These are phyloP conservation scores for Henningerozyma blattae DNA, from an alignment of 805 yeast genomes.

Conservation along the genomic window DNA sequence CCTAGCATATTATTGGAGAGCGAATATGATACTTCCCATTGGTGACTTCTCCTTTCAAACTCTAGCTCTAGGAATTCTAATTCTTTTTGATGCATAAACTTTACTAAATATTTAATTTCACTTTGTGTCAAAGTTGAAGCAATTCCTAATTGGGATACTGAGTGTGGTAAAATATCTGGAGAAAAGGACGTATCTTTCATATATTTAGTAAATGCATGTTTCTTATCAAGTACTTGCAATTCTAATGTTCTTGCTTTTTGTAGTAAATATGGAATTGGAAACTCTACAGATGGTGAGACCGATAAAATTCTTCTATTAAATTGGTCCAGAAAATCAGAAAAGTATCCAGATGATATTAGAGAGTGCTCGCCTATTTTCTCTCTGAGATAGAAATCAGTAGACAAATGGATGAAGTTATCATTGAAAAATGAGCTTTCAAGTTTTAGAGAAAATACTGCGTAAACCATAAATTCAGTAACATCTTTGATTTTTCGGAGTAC, in stretches of 20 bases:
- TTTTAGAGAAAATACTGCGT: conserved; percentile 64
- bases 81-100: conserved; percentile 22
- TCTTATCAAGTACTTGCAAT: conserved; percentile 20
- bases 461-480: conserved; percentile 68
- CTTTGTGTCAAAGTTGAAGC: conserved; percentile 22
- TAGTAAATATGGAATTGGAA: conserved; percentile 56
- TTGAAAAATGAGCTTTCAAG: conserved; percentile 67
- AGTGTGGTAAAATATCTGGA: conserved; percentile 8
- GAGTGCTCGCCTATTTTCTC: conserved; percentile 9
- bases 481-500: conserved; percentile 57
- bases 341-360: conserved; percentile 19
- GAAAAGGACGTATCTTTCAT: conserved; percentile 12
- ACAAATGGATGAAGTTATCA: conserved; percentile 50
- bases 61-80: conserved; percentile 21
- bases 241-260: conserved; percentile 44
- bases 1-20: conserved; percentile 48
- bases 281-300: conserved; percentile 74
- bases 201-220: conserved; percentile 4
- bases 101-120: conserved; percentile 23
- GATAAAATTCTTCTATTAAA: conserved; percentile 50
- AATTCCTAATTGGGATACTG: conserved; percentile 12
- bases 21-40: conserved; percentile 54
- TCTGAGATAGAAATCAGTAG: conserved; percentile 26
- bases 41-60: conserved; percentile 30
- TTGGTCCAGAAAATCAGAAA: conserved; percentile 26